A percentile compares a stretch with the other conserved stretches of the same genome.
Conservation (phyloP, 768 basidiomycete species). For the Dioszegia crocea region DNA sequence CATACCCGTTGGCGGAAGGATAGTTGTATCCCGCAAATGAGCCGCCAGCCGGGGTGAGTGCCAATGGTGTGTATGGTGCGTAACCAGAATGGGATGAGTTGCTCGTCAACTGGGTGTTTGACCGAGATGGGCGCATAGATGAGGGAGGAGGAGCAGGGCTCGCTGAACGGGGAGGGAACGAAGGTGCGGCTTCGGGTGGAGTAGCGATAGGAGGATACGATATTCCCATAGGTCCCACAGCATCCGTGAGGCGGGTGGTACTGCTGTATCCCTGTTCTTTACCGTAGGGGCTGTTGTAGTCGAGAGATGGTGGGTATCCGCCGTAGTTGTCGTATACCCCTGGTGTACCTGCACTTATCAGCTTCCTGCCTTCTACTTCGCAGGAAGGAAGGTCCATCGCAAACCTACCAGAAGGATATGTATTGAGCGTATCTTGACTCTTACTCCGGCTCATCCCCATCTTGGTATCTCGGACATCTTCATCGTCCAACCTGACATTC, state of each 20-base stretch:
- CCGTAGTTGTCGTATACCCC: slow-evolving; percentile 6
- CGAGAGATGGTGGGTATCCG: slow-evolving; percentile 26
- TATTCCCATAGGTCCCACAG: slow-evolving; percentile 35
- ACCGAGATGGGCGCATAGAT: slow-evolving; percentile 5
- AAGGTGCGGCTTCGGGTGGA: slow-evolving; percentile 1
- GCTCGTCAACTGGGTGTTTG: slow-evolving; percentile 2
- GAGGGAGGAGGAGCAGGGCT: neutral
- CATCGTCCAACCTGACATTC: slow-evolving; percentile 78
- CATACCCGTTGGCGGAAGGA: neutral
- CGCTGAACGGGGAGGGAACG: slow-evolving; percentile 1
- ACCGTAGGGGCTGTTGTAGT: slow-evolving; percentile 6
- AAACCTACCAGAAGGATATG: neutral
- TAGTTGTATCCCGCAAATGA: neutral
- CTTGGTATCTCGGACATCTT: slow-evolving; percentile 51
- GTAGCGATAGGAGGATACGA: slow-evolving; percentile 32
- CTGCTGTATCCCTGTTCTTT: slow-evolving; percentile 8
- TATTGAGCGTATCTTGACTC: neutral
- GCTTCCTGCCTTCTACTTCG: neutral
- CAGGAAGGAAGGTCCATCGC: too few relatives aligned
- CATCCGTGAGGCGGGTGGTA: slow-evolving; percentile 26
- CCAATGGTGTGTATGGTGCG: neutral
- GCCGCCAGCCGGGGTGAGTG: neutral
- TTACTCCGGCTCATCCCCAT: slow-evolving; percentile 9
- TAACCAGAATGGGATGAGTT: neutral
- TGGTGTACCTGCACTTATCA: slow-evolving; percentile 2